These are phyloP conservation scores for Aechmea fasciata DNA, from an alignment of 176 grass and related monocot genomes.

Conservation along the genomic window DNA sequence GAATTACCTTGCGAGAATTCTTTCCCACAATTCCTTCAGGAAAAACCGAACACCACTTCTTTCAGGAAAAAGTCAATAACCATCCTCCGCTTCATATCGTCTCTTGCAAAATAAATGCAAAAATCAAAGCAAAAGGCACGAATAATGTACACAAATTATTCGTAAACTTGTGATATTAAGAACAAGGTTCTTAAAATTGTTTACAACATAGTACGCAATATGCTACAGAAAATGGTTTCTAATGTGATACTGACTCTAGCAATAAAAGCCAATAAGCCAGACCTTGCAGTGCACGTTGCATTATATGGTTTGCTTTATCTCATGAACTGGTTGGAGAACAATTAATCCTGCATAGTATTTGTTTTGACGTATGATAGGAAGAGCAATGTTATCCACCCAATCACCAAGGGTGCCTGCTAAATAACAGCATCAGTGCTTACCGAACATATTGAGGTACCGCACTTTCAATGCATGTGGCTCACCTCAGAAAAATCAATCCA, in stretches of 20 bases:
- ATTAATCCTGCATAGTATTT: conserved; percentile 48
- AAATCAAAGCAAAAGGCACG: conserved; percentile 6
- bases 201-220: conserved; percentile 1
- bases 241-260: conserved; percentile 6
- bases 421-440: conserved; percentile 58
- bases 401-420: conserved; percentile 49
- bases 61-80: conserved; percentile 3
- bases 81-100: conserved; percentile 8
- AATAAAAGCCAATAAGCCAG: conserved; percentile 34
- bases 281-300: conserved; percentile 41
- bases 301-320: conserved; percentile 44
- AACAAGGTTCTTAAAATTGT: neutral
- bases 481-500: conserved; percentile 41
- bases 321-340: conserved; percentile 30
- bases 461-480: conserved; percentile 55
- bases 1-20: conserved; percentile 1
- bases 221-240: conserved; percentile 1
- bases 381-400: conserved; percentile 39
- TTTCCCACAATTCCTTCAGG: neutral
- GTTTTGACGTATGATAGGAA: conserved; percentile 33
- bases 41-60: conserved; percentile 2
- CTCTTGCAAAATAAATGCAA: conserved; percentile 4
- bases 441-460: conserved; percentile 47
- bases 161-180: conserved; percentile 7
- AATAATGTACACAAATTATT: neutral